Conservation (phyloP, 805 yeast species). For the Starmerella sp. region DNA sequence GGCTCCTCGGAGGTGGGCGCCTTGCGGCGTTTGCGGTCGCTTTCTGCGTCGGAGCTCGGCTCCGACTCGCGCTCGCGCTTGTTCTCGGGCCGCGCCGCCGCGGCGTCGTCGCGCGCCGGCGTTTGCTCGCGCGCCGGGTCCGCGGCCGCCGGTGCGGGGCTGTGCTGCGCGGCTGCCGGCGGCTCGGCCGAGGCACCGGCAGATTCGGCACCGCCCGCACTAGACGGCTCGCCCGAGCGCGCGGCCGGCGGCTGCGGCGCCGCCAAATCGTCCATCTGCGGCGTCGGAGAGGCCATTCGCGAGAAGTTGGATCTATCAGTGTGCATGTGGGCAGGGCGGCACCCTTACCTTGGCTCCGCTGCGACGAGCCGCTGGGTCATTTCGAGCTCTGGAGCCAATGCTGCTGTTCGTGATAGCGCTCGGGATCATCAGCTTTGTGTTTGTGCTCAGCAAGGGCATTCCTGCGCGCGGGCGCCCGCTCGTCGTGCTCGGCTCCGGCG, state of each 20-base stretch:
- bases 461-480: slow-evolving; percentile 26
- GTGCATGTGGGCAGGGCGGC: not conserved
- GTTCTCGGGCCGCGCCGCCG: not conserved
- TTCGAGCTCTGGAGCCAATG: not conserved
- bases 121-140: not conserved
- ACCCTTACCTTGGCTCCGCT: not conserved
- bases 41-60: not conserved
- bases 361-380: no score
- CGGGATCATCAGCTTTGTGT: not conserved
- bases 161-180: not conserved
- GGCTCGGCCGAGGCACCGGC: not conserved
- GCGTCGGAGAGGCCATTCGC: not conserved
- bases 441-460: not conserved
- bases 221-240: not conserved
- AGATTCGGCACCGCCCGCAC: not conserved
- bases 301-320: not conserved
- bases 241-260: not conserved
- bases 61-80: not conserved
- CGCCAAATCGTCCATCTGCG: not conserved
- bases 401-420: slow-evolving; percentile 9
- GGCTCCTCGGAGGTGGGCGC: not conserved
- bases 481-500: slow-evolving; percentile 86
- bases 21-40: not conserved
- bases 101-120: not conserved
- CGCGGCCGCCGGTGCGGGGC: not conserved